Percentiles rank a stretch among this genome's conserved stretches.
These are phyloP conservation scores for Fraxinus latifolia DNA, from an alignment of 305 asterid species.

Conservation along the genomic window DNA sequence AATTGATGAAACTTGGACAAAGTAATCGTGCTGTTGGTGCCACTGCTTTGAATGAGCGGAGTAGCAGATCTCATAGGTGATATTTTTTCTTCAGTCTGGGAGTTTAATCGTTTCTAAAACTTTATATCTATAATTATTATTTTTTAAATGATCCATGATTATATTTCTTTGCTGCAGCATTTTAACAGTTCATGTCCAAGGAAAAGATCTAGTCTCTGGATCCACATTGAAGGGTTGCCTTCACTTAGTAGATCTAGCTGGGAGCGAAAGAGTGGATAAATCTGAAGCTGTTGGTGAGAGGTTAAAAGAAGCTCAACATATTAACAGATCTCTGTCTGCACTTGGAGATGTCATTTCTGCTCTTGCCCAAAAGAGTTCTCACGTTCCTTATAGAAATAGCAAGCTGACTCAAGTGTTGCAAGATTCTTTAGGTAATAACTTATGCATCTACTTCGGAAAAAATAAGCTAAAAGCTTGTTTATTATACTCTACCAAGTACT, in stretches of 20 bases:
- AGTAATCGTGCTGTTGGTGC: constrained; percentile 90
- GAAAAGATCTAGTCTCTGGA: constrained; percentile 76
- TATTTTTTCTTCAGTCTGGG: background rate
- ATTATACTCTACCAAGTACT: background rate
- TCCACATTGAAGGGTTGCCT: constrained; percentile 73
- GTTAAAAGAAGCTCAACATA: constrained; percentile 89
- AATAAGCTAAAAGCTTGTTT: background rate
- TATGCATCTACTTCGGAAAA: background rate
- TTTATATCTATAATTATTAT: background rate
- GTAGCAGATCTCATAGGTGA: constrained; percentile 90
- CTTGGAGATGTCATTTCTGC: constrained; percentile 93
- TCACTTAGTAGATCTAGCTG: constrained; percentile 88
- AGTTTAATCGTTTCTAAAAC: background rate
- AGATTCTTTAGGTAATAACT: constrained; percentile 70
- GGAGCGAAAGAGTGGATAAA: constrained; percentile 87
- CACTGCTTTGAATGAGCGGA: constrained; percentile 81
- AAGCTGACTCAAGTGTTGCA: constrained; percentile 90
- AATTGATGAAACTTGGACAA: constrained; percentile 77
- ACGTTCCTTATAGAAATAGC: constrained; percentile 89
- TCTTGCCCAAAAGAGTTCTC: constrained; percentile 82
- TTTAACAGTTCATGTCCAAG: constrained; percentile 83
- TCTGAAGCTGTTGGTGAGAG: constrained; percentile 95
- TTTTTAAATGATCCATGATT: background rate
- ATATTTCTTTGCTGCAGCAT: constrained; percentile 48
- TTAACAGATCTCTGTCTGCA: constrained; percentile 83